Percentiles rank a stretch among this genome's conserved stretches.
Evolutionary conservation across 202 grass and related monocot genomes (phyloP).

Genomic region (Setaria italica): DNA sequence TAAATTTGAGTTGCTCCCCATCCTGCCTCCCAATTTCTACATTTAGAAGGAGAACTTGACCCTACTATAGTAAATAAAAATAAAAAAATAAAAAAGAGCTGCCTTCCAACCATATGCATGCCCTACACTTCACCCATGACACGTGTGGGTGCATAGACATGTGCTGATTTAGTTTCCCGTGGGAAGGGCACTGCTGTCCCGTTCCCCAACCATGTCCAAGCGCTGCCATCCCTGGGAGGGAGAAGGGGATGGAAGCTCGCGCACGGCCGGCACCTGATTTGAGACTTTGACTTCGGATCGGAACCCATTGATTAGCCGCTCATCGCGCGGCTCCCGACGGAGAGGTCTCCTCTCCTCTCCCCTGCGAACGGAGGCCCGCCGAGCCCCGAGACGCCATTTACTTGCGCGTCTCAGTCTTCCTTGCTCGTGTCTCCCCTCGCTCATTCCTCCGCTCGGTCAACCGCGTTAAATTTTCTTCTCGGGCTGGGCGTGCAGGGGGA

Average conservation of each 20-base stretch:
- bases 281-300: conserved; percentile 42
- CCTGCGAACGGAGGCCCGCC: neutral
- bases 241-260: conserved; percentile 48
- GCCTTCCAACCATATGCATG: neutral
- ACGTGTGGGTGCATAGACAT: neutral
- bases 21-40: too few relatives aligned
- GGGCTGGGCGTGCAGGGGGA: neutral
- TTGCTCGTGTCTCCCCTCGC: conserved; percentile 51
- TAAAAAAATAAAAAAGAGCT: too few relatives aligned
- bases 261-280: neutral
- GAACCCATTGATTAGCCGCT: conserved; percentile 38
- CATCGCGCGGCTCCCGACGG: conserved; percentile 14
- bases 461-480: conserved; percentile 5
- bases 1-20: too few relatives aligned
- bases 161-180: conserved; percentile 1
- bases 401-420: conserved; percentile 47
- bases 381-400: conserved; percentile 40
- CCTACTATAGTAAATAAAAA: too few relatives aligned
- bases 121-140: neutral
- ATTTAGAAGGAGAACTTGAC: too few relatives aligned
- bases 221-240: neutral
- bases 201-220: conserved; percentile 26
- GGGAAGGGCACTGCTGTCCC: conserved; percentile 7
- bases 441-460: conserved; percentile 35
- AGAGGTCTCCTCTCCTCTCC: neutral